Conservation (phyloP, 2,329 filamentous ascomycete species). For the Stachybotrys chlorohalonatus region DNA sequence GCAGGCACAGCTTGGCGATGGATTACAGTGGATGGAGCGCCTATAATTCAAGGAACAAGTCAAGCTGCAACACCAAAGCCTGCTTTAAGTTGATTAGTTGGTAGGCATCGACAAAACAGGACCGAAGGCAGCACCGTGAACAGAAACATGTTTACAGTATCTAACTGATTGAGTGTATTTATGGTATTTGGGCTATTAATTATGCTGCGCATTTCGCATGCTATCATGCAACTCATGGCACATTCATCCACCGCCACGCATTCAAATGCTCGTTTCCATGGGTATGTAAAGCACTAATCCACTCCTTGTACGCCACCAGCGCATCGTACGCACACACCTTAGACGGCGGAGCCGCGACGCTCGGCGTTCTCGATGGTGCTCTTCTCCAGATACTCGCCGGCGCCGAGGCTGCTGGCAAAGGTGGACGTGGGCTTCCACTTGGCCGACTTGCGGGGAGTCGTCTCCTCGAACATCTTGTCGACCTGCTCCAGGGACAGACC, state of each 20-base stretch:
- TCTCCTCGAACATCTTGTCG: slow-evolving; percentile 85
- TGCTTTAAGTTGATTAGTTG: not conserved
- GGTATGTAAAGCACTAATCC: not conserved
- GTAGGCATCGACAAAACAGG: not conserved
- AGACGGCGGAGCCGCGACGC: slow-evolving; percentile 20
- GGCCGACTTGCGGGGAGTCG: slow-evolving; percentile 63
- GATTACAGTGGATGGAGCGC: too few species aligned
- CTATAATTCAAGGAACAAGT: too few species aligned
- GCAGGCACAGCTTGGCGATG: not conserved
- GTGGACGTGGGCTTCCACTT: slow-evolving; percentile 67
- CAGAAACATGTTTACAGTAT: too few species aligned
- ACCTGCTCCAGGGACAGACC: slow-evolving; percentile 71
- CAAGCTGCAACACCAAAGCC: too few species aligned
- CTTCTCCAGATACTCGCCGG: slow-evolving; percentile 22
- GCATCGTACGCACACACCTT: slow-evolving; percentile 5
- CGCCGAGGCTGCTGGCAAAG: slow-evolving; percentile 43
- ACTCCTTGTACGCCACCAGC: not conserved
- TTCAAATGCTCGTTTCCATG: not conserved
- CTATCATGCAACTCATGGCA: not conserved
- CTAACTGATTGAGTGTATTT: not conserved
- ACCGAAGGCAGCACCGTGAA: not conserved
- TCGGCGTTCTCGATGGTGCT: slow-evolving; percentile 15
- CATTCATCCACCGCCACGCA: not conserved
- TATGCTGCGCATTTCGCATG: not conserved
- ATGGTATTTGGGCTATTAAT: not conserved